Base-by-base conservation (phyloP, 116 monocot genomes). In the Trichopus zeylanicus region DNA sequence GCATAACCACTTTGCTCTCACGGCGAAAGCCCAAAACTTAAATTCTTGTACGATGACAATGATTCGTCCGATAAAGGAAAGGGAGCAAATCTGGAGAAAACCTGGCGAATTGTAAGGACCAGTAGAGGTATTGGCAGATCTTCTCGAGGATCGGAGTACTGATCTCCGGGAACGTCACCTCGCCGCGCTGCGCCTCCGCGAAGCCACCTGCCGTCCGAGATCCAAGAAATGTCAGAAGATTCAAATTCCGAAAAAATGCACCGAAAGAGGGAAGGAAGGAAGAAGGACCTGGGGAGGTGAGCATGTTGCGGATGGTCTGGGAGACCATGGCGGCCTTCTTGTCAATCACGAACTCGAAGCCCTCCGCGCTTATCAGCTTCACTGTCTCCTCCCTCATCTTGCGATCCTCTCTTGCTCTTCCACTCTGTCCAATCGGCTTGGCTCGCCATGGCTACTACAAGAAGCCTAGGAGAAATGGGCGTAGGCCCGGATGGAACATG, bases 121-220 rank as follows among this genome's bases (percentile, higher is more conserved):
- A 97, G 68, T 97, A 84, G 74, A 97, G 87, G 57, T 90, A 97
- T 70, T 87, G 97, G 62, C 97, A 95, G 68, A 95, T 90, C 76
- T 95, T 90, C 70, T 90, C 97, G 25, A 90, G 79, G 48, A 91
- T 72, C 2, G 77, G 81, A 18, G 90, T 70, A 60, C 79, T 84
- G 53, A 91, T 97, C 67, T 97, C 97, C 3, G 97, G 97, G 51
- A 97, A 97, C 26, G 62, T 83, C 55, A 90, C 87, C 79, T 90
- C 77, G 4, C 91, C 87, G 6, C 56, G 87, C 57, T 77, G 77
- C 70, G 87, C 62, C 81, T 91, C 97, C 30, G 87, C 59, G 51
- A 97, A 97, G 10, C 75, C 70, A 31, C 84, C 97, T 97, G 55
- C 22, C 47, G 51, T 1, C n/a, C n/a, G n/a, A n/a, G n/a, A n/a